Base-by-base conservation (phyloP, 176 grass and related monocot genomes). In the Rhipidocladum racemiflorum region DNA sequence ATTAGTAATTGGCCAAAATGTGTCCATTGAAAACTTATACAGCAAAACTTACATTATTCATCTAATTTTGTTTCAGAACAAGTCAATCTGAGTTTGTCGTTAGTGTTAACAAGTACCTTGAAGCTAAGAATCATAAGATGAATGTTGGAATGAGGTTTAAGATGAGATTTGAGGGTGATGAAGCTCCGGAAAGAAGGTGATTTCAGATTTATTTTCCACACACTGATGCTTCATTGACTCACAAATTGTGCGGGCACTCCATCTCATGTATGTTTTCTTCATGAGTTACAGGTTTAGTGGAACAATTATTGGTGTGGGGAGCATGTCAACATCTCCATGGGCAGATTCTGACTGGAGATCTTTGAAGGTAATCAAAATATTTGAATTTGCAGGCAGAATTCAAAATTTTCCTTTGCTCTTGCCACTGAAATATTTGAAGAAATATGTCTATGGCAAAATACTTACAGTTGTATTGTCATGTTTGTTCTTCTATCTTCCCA, bases 141-240 rank as follows among this genome's bases (percentile, higher is more conserved):
- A 83, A 81, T 76, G 80, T 93, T 72, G 94, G 91, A 29, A 89
- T 91, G 94, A 93, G 94, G 46, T 97, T 93, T 80, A 91, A 88
- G 74, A 97, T 97, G 94, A 89, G 78, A 72, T 93, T 97, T 53
- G 94, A 97, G 78, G 94, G 91, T 3, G 88, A 93, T 29, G 94
- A 97, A 79, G 71, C 94, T 73, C 86, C 91, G 69, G 94, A 97
- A 87, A 87, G 81, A 93, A 97, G 88, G 94, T 93, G 78, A 39
- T 83, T 75, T 79, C 30, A 32, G 7, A 66, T 57, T 30, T 76
- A 38, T 55, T 76, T 61, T 83, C 72, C 17, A 0, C 35, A 54
- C 36, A 34, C 38, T 42, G 43, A 74, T 74, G 42, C 51, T 66
- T 72, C 23, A 81, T 78, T 68, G 56, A 70, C 28, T 85, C 1